Base-by-base conservation (phyloP, 2,329 filamentous ascomycete species). In the Diaporthe ampelina region DNA sequence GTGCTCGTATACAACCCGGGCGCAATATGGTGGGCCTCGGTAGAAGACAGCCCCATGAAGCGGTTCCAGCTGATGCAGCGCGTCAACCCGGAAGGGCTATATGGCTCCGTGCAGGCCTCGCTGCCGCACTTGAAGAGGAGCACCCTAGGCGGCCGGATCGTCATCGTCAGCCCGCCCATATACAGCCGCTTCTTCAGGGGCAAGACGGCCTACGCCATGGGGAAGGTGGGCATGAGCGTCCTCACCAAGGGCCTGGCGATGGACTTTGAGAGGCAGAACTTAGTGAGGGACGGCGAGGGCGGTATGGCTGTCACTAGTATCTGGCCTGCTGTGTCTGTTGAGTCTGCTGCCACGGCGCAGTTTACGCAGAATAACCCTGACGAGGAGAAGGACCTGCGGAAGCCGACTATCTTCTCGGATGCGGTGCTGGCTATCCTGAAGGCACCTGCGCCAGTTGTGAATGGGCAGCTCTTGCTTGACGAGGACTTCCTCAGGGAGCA, bases 131-230 rank as follows among this genome's bases (percentile, higher is more conserved):
- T 96, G 75, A 86, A 83, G 81, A 52, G 72, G 57, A 63, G 86
- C 85, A 88, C 86, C 83, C 87, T 85, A 35, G 65, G 65, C 5
- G 93, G 91, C 0, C 84, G 94, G 35, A 90, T 97, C 76, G 85
- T 97, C 59, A 93, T 97, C 72, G 93, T 97, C 72, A 94, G 91
- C 79, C 95, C 95, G 32, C 94, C 94, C 1, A 95, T 97, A 73
- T 97, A 97, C 83, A 93, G 91, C 76, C 88, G 95, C 40, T 97
- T 97, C 83, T 95, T 97, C 82, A 85, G 93, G 29, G 95, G 94
- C 15, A 97, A 97, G 88, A 94, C 94, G 1, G 94, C 93, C 19
- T 97, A 97, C 83, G 94, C 95, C 3, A 87, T 91, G 83, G 91
- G 91, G 1, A 97, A 97, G 81, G 89, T 96, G 4, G 94, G 88